Conservation (phyloP, 2,329 filamentous ascomycete genomes). For the Dactylellina haptotyla region DNA sequence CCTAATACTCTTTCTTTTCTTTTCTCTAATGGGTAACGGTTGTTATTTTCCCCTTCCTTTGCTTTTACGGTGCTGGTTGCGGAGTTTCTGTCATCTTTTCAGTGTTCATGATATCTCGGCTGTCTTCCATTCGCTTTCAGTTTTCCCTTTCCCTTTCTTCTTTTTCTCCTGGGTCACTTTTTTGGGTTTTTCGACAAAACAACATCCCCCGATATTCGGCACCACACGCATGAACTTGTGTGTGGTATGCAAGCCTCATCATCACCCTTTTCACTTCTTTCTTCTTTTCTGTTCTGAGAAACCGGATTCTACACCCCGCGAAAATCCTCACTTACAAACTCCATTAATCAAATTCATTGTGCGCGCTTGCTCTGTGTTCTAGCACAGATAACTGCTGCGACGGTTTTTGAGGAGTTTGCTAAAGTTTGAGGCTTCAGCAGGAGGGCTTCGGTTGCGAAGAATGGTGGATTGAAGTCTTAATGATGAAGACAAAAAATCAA, state of each 20-base stretch:
- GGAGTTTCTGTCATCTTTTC: slow-evolving; percentile 18
- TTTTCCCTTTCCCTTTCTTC: slow-evolving; percentile 17
- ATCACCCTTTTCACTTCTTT: not conserved
- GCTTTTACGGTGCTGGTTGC: slow-evolving; percentile 31
- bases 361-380: slow-evolving; percentile 38
- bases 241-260: slow-evolving; percentile 41
- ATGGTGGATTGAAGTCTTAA: too few species aligned
- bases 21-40: slow-evolving; percentile 12
- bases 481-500: not conserved
- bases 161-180: slow-evolving; percentile 16
- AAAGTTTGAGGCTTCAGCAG: slow-evolving; percentile 34
- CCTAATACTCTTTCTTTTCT: slow-evolving; percentile 44
- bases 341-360: slow-evolving; percentile 46
- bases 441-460: slow-evolving; percentile 23
- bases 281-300: not conserved
- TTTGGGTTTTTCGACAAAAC: slow-evolving; percentile 14
- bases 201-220: not conserved
- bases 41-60: slow-evolving; percentile 8
- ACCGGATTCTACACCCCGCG: not conserved
- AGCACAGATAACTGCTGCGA: slow-evolving; percentile 44
- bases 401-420: slow-evolving; percentile 41
- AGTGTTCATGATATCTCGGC: slow-evolving; percentile 48
- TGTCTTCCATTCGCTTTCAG: slow-evolving; percentile 47
- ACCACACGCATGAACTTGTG: slow-evolving; percentile 12
- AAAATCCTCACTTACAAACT: slow-evolving; percentile 28